Conservation (phyloP, 768 basidiomycete species). For the Psilocybe azurescens region DNA sequence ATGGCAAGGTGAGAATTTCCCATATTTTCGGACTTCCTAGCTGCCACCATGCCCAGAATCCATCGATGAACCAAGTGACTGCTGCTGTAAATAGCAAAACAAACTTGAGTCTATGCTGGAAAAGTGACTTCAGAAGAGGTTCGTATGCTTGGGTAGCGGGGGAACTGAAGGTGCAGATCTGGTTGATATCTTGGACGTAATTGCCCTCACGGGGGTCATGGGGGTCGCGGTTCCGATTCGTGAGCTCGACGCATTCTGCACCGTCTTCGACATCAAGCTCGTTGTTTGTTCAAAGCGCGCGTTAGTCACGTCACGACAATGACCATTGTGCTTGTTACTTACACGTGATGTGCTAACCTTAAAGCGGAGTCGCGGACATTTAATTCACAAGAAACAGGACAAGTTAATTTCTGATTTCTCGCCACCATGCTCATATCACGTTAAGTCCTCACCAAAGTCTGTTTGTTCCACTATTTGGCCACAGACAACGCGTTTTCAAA, state of each 20-base stretch:
- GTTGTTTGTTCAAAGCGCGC: conserved; percentile 15
- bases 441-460: too few relatives aligned
- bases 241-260: conserved; percentile 24
- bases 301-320: conserved; percentile 20
- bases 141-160: conserved; percentile 62
- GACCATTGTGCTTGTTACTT: neutral
- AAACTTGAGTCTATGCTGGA: conserved; percentile 63
- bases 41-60: conserved; percentile 49
- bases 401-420: too few relatives aligned
- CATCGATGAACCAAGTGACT: conserved; percentile 48
- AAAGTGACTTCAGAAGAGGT: conserved; percentile 65
- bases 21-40: conserved; percentile 41
- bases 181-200: conserved; percentile 47
- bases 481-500: too few relatives aligned
- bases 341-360: too few relatives aligned
- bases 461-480: too few relatives aligned
- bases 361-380: too few relatives aligned
- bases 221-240: conserved; percentile 34
- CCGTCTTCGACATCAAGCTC: conserved; percentile 30
- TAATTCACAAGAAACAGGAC: too few relatives aligned
- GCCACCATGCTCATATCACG: too few relatives aligned
- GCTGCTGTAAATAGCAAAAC: conserved; percentile 57
- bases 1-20: conserved; percentile 37
- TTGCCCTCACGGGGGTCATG: conserved; percentile 55
- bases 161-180: conserved; percentile 62